These are phyloP conservation scores for Exophiala oligosperma DNA, from an alignment of 2,329 filamentous ascomycete genomes.

Conservation along the genomic window DNA sequence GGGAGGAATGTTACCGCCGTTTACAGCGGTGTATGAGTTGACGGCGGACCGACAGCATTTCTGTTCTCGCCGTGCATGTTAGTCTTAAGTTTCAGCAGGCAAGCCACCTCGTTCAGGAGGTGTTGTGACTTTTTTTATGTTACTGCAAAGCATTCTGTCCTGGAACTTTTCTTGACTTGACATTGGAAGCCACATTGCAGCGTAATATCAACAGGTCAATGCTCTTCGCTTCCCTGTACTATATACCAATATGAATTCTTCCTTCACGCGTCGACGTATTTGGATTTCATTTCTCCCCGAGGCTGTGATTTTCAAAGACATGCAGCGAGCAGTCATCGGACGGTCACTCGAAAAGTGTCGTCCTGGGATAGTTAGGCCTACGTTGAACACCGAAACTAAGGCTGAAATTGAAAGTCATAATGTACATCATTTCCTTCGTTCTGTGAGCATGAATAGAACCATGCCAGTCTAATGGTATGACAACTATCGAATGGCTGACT, in stretches of 20 bases:
- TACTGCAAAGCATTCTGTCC: background rate
- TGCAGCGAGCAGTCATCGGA: no score
- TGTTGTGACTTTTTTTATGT: background rate
- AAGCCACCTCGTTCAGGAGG: background rate
- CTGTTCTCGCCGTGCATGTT: background rate
- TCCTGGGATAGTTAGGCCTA: no score
- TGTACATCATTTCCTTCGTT: no score
- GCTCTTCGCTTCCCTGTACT: no score
- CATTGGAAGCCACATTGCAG: no score
- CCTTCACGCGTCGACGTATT: no score
- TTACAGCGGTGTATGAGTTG: conserved; percentile 63
- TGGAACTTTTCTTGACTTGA: background rate
- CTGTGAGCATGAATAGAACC: background rate
- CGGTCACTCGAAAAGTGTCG: no score
- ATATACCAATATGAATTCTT: background rate
- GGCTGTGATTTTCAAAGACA: no score
- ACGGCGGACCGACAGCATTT: background rate
- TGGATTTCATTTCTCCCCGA: no score
- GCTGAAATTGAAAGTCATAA: no score
- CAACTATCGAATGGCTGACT: background rate
- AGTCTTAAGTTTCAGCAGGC: background rate
- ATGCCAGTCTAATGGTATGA: background rate
- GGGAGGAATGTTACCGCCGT: conserved; percentile 79
- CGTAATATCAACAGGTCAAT: background rate
- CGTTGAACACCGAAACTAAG: no score